Evolutionary conservation across 805 yeast species (phyloP).

Genomic region (Candida chauliodis): DNA sequence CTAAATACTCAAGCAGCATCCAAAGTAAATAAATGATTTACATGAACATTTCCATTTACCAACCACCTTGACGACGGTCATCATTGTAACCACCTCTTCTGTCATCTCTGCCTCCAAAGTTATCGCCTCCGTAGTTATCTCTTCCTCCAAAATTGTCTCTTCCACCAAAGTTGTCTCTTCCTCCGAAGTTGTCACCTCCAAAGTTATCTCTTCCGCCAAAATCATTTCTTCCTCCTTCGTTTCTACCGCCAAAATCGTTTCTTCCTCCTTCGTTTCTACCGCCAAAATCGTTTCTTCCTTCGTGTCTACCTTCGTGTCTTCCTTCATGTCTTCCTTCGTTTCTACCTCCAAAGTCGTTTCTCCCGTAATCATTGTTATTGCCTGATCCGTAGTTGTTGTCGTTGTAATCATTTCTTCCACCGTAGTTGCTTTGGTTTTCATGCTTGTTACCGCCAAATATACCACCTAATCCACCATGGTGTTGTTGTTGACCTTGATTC

Average conservation of each 20-base stretch:
- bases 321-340: conserved; percentile 8
- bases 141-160: conserved; percentile 9
- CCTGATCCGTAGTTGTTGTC: conserved; percentile 8
- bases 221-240: conserved; percentile 6
- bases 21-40: conserved; percentile 1
- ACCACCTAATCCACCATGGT: conserved; percentile 11
- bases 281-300: conserved; percentile 7
- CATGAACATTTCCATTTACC: conserved; percentile 9
- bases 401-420: conserved; percentile 8
- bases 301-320: conserved; percentile 6
- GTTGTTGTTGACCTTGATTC: conserved; percentile 7
- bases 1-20: conserved; percentile 34
- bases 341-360: conserved; percentile 8
- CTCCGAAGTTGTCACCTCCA: conserved; percentile 11
- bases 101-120: conserved; percentile 9
- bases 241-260: conserved; percentile 14
- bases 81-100: conserved; percentile 7
- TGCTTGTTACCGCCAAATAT: conserved; percentile 19
- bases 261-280: conserved; percentile 11
- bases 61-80: conserved; percentile 15
- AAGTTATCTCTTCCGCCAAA: conserved; percentile 10
- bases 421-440: conserved; percentile 7
- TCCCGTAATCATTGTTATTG: conserved; percentile 3
- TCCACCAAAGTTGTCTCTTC: conserved; percentile 8
- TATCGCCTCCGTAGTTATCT: conserved; percentile 8